Conservation (phyloP, 2,329 filamentous ascomycete genomes). For the Aspergillus calidoustus region DNA sequence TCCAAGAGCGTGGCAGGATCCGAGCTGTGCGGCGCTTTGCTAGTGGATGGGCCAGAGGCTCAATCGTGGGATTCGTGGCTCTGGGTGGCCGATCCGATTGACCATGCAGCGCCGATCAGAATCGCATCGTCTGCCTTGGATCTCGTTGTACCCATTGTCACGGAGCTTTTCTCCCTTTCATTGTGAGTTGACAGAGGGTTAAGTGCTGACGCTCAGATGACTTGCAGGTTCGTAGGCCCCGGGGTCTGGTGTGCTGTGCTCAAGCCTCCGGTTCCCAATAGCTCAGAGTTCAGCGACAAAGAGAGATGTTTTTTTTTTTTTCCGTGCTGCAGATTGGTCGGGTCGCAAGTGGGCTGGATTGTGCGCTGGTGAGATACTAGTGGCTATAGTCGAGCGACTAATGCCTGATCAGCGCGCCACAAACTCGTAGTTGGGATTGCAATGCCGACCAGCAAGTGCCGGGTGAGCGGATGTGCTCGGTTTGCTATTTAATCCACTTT, state of each 20-base stretch:
- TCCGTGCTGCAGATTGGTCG: background rate
- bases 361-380: conserved; percentile 10
- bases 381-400: background rate
- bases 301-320: background rate
- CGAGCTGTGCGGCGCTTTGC: conserved; percentile 1
- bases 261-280: background rate
- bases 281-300: background rate
- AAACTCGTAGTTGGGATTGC: background rate
- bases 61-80: background rate
- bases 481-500: background rate
- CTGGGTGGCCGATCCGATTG: background rate
- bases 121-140: background rate
- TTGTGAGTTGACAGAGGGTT: background rate
- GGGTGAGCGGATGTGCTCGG: background rate
- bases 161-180: background rate
- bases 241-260: background rate
- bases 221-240: background rate
- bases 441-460: background rate
- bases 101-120: conserved; percentile 7
- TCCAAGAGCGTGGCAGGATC: background rate
- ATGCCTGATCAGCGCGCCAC: conserved; percentile 12
- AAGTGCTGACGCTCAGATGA: conserved; percentile 7
- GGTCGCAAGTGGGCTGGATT: background rate
- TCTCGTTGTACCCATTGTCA: background rate
- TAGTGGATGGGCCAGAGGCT: conserved; percentile 5